These are phyloP conservation scores for Talaromyces nanjingensis DNA, from an alignment of 495 filamentous ascomycete species.

Conservation along the genomic window DNA sequence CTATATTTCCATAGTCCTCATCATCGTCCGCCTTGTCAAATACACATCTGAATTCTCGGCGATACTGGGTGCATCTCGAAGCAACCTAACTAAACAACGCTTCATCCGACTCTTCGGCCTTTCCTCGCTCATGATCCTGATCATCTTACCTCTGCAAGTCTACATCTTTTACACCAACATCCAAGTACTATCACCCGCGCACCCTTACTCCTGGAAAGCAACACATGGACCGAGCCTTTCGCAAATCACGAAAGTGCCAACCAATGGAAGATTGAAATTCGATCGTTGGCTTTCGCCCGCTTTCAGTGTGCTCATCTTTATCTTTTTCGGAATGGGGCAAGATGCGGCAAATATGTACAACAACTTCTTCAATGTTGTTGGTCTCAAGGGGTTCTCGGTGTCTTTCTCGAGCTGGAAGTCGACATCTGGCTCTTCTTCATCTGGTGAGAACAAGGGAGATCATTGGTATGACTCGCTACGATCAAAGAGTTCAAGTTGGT, in stretches of 20 bases:
- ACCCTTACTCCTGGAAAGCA: conserved; percentile 46
- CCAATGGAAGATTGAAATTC: conserved; percentile 44
- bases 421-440: not conserved
- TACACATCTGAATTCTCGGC: conserved; percentile 56
- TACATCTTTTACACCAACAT: conserved; percentile 56
- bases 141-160: conserved; percentile 56
- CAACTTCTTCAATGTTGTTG: conserved; percentile 24
- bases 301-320: conserved; percentile 55
- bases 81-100: conserved; percentile 54
- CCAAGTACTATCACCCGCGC: conserved; percentile 22
- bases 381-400: conserved; percentile 18
- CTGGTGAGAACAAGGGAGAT: not conserved
- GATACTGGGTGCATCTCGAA: conserved; percentile 50
- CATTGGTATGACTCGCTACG: conserved; percentile 1
- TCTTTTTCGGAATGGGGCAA: conserved; percentile 73
- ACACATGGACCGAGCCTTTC: conserved; percentile 53
- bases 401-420: not conserved
- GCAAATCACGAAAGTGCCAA: conserved; percentile 55
- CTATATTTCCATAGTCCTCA: conserved; percentile 39
- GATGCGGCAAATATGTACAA: conserved; percentile 74
- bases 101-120: conserved; percentile 76
- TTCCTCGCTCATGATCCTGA: conserved; percentile 56
- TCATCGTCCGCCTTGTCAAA: conserved; percentile 59
- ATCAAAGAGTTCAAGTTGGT: not conserved
- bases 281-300: conserved; percentile 63